Conservation (phyloP, 768 basidiomycete genomes). For the Udeniomyces megalosporus region DNA sequence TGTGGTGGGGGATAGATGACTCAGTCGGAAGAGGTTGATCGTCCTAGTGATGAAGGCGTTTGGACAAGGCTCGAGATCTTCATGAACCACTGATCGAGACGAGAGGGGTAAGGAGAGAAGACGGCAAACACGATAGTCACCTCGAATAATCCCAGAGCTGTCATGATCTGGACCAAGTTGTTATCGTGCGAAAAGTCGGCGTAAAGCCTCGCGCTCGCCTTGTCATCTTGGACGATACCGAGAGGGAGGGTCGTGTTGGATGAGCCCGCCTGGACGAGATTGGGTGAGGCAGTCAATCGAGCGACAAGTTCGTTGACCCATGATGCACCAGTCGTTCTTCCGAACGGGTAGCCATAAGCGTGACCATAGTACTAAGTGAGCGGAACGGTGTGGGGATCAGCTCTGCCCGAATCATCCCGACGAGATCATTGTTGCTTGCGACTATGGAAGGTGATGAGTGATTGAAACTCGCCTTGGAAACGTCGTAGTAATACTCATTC, state of each 20-base stretch:
- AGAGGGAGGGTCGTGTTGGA: neutral
- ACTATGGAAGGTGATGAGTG: neutral
- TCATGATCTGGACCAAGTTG: neutral
- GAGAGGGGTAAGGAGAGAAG: neutral
- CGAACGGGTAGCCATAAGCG: neutral
- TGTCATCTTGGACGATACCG: neutral
- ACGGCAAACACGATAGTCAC: neutral
- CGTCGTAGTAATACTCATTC: conserved; percentile 11
- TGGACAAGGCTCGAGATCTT: too few relatives aligned
- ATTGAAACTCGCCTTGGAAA: neutral
- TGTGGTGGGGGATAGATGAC: neutral
- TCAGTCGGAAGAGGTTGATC: neutral
- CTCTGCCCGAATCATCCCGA: too few relatives aligned
- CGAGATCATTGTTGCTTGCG: neutral
- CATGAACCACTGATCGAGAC: too few relatives aligned
- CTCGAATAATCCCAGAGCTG: neutral
- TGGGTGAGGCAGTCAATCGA: neutral
- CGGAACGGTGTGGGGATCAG: neutral
- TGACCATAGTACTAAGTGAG: neutral
- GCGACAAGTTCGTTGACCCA: conserved; percentile 10
- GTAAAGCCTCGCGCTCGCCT: neutral
- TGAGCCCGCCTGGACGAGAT: conserved; percentile 1
- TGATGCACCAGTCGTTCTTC: neutral
- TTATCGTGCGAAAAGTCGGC: conserved; percentile 4
- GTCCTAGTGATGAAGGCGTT: neutral